These are phyloP conservation scores for Solanum infundibuliforme DNA, from an alignment of 257 asterid genomes.

Conservation along the genomic window DNA sequence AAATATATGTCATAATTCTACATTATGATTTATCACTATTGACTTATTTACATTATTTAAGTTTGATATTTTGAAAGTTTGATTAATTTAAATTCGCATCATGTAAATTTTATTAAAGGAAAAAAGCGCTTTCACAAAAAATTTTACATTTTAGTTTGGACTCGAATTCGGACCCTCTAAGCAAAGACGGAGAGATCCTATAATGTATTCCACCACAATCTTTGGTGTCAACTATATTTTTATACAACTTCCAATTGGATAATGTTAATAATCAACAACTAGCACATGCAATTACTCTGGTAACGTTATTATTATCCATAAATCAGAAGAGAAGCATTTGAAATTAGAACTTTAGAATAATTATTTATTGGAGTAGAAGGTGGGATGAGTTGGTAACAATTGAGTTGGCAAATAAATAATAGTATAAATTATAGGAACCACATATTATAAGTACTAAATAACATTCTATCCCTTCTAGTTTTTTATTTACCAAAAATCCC, in stretches of 20 bases:
- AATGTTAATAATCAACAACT: not conserved
- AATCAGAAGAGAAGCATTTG: not conserved
- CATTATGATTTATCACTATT: not conserved
- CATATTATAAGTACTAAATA: no score
- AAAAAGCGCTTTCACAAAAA: rapidly evolving
- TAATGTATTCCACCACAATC: not conserved
- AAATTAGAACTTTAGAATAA: not conserved
- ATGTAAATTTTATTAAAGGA: not conserved
- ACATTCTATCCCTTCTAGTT: no score
- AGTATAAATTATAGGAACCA: no score
- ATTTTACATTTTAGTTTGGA: not conserved
- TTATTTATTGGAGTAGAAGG: not conserved
- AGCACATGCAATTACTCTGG: not conserved
- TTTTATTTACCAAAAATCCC: no score
- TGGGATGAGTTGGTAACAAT: not conserved
- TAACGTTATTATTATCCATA: not conserved
- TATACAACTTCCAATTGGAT: not conserved
- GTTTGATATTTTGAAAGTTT: rapidly evolving
- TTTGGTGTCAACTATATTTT: not conserved
- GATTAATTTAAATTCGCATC: not conserved
- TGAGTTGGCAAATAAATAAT: not conserved
- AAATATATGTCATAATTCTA: not conserved
- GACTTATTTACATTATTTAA: not conserved
- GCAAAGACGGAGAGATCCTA: not conserved
- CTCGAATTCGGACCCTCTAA: not conserved